Conservation (phyloP, 2,329 filamentous ascomycete species). For the Colletotrichum aenigma region DNA sequence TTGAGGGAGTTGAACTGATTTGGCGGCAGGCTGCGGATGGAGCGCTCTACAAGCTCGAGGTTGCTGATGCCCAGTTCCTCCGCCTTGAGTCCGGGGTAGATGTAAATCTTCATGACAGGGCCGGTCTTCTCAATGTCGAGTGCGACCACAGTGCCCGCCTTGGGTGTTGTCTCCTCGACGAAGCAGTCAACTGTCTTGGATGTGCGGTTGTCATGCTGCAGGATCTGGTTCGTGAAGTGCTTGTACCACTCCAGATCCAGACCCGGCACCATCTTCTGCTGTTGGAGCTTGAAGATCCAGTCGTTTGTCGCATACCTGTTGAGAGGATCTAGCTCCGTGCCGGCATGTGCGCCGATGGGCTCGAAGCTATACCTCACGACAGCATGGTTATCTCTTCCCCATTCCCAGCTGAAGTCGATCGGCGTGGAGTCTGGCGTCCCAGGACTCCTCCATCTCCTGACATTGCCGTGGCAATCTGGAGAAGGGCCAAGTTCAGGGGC, state of each 20-base stretch:
- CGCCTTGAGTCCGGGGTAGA: slow-evolving; percentile 11
- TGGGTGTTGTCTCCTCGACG: slow-evolving; percentile 11
- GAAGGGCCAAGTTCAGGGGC: slow-evolving; percentile 16
- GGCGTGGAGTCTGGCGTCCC: slow-evolving; percentile 13
- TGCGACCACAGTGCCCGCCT: slow-evolving; percentile 7
- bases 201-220: background rate
- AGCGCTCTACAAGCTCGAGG: slow-evolving; percentile 8
- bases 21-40: slow-evolving; percentile 2
- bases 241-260: slow-evolving; percentile 16
- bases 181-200: slow-evolving; percentile 8
- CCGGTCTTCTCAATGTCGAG: slow-evolving; percentile 19
- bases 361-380: slow-evolving; percentile 11
- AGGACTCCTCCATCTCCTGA: slow-evolving; percentile 8
- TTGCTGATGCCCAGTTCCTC: slow-evolving; percentile 15
- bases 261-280: slow-evolving; percentile 4
- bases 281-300: slow-evolving; percentile 12
- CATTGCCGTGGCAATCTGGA: slow-evolving; percentile 12
- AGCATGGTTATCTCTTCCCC: background rate
- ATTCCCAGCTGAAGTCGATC: slow-evolving; percentile 20
- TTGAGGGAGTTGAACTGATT: background rate
- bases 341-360: slow-evolving; percentile 9
- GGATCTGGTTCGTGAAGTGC: slow-evolving; percentile 10
- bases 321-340: slow-evolving; percentile 12
- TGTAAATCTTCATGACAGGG: slow-evolving; percentile 17
- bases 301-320: slow-evolving; percentile 11